Conservation (phyloP, 1,284 basidiomycete genomes). For the Peniophora sp. region DNA sequence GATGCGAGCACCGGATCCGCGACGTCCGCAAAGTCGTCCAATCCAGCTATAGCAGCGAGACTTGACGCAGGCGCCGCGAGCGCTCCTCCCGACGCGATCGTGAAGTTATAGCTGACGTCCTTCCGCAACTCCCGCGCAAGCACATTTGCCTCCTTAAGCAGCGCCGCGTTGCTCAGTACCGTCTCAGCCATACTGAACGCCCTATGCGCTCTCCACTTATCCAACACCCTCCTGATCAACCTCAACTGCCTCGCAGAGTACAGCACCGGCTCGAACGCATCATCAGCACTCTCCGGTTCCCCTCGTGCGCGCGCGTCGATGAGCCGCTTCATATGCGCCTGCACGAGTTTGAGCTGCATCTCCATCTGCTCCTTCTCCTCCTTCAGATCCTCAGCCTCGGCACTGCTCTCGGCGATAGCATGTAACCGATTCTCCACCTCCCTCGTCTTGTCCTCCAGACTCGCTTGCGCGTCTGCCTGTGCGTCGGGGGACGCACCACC, state of each 20-base stretch:
- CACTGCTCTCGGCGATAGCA: conserved; percentile 61
- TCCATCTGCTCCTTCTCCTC: conserved; percentile 90
- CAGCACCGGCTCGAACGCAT: conserved; percentile 67
- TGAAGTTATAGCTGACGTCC: conserved; percentile 87
- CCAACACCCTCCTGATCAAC: conserved; percentile 72
- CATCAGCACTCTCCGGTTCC: conserved; percentile 53
- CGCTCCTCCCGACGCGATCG: conserved; percentile 77
- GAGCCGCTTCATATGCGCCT: conserved; percentile 76
- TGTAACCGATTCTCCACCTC: conserved; percentile 59
- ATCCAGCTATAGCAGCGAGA: conserved; percentile 78
- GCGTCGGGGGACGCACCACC: conserved; percentile 59
- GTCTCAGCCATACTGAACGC: conserved; percentile 90
- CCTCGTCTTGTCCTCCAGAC: conserved; percentile 42
- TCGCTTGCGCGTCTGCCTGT: conserved; percentile 52
- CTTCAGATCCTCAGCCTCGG: conserved; percentile 77
- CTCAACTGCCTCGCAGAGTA: conserved; percentile 77
- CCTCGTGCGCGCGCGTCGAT: conserved; percentile 75
- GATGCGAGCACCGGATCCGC: conserved; percentile 68
- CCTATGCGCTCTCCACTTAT: conserved; percentile 78
- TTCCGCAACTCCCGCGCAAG: conserved; percentile 85
- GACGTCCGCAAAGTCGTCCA: conserved; percentile 92
- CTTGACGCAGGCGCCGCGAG: conserved; percentile 77
- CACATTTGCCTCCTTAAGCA: conserved; percentile 92
- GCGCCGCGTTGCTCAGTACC: conserved; percentile 78
- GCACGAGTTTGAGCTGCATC: conserved; percentile 74